Conservation (phyloP, 2,329 filamentous ascomycete species). For the Scleromitrula shiraiana region DNA sequence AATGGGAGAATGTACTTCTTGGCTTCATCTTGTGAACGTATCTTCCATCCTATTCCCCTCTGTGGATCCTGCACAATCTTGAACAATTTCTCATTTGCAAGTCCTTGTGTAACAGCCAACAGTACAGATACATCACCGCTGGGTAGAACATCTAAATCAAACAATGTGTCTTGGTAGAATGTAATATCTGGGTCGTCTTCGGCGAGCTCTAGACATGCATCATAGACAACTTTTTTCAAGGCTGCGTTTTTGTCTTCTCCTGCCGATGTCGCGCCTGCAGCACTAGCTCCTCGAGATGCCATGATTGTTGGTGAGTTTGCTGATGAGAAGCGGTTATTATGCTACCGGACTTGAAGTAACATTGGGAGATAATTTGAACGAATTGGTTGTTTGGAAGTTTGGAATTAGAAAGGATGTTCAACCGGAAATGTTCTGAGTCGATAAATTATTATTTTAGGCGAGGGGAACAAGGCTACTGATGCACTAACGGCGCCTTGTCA, state of each 20-base stretch:
- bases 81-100: constrained; percentile 54
- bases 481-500: neutral
- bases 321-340: constrained; percentile 9
- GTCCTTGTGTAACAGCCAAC: constrained; percentile 46
- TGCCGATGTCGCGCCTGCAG: neutral
- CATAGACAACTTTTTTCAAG: constrained; percentile 25
- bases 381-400: neutral
- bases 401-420: neutral
- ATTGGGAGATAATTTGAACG: constrained; percentile 13
- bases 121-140: constrained; percentile 47
- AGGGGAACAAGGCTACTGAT: constrained; percentile 8
- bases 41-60: constrained; percentile 45
- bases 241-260: constrained; percentile 15
- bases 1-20: constrained; percentile 42
- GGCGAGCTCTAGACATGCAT: constrained; percentile 17
- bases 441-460: constrained; percentile 11
- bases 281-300: constrained; percentile 1
- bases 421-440: neutral
- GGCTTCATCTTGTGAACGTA: constrained; percentile 51
- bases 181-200: constrained; percentile 26
- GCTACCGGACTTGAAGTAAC: constrained; percentile 17
- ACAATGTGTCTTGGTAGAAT: constrained; percentile 52
- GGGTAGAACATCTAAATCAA: constrained; percentile 49
- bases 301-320: neutral
- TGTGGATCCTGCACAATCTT: constrained; percentile 38